Percentiles rank a stretch among this genome's conserved stretches.
Conservation (phyloP, 768 basidiomycete species). For the Leccinum disarticulatum region DNA sequence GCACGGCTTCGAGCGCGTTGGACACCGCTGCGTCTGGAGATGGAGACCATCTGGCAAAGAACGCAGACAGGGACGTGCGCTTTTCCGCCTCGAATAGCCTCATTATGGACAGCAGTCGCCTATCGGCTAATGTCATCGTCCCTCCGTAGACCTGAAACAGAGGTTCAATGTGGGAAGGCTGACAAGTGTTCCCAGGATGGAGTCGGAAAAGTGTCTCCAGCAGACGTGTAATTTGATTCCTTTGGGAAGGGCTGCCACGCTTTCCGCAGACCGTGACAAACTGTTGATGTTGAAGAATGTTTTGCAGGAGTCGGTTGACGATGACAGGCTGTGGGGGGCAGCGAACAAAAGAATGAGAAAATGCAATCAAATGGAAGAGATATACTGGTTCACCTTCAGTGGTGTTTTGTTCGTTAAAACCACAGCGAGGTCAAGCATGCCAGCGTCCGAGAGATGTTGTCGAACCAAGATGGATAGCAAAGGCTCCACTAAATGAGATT, state of each 20-base stretch:
- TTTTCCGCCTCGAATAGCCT: constrained; percentile 74
- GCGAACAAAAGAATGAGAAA: not conserved
- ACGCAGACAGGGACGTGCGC: constrained; percentile 57
- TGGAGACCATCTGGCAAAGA: constrained; percentile 68
- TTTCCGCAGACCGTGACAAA: constrained; percentile 51
- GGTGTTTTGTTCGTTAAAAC: constrained; percentile 40
- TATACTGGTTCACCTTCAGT: constrained; percentile 57
- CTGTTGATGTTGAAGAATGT: constrained; percentile 65
- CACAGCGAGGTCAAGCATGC: constrained; percentile 44
- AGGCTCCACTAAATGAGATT: constrained; percentile 68
- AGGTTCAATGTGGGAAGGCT: constrained; percentile 79
- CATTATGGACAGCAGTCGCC: constrained; percentile 70
- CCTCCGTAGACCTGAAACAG: constrained; percentile 74
- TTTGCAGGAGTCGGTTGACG: constrained; percentile 77
- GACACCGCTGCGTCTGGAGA: constrained; percentile 42
- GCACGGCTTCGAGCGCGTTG: constrained; percentile 62
- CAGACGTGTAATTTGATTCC: constrained; percentile 53
- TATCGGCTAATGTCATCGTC: constrained; percentile 62
- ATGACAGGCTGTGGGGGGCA: constrained; percentile 50
- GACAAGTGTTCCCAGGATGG: constrained; percentile 78
- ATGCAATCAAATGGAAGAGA: not conserved
- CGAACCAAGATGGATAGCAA: constrained; percentile 64
- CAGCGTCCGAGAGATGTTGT: constrained; percentile 47
- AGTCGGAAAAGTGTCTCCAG: constrained; percentile 68
- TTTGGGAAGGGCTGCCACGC: constrained; percentile 26